A percentile compares a stretch with the other conserved stretches of the same genome.
These are phyloP conservation scores for Phalaenopsis aphrodite DNA, from an alignment of 106 monocot species.

Conservation along the genomic window DNA sequence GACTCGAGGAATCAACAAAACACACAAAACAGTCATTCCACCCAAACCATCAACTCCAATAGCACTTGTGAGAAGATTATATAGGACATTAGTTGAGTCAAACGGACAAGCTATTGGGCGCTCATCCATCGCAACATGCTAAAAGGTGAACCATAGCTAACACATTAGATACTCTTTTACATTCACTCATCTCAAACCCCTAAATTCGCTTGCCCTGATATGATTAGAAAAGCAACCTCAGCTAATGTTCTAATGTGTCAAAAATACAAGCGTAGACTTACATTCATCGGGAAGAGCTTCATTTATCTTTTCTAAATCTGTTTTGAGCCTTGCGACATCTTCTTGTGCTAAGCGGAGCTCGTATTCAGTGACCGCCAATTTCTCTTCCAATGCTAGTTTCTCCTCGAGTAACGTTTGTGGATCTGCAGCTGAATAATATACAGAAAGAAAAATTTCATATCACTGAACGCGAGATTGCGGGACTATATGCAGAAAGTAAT, in stretches of 20 bases:
- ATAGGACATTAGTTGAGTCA: neutral
- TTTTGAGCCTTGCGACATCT: conserved; percentile 70
- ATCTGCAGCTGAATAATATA: conserved; percentile 62
- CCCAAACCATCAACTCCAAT: neutral
- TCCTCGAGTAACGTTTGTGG: conserved; percentile 88
- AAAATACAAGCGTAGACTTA: conserved; percentile 1
- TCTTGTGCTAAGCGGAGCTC: conserved; percentile 92
- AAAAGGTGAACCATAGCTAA: neutral
- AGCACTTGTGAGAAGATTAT: neutral
- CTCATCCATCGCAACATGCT: neutral
- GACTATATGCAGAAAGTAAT: neutral
- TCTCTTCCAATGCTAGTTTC: conserved; percentile 64
- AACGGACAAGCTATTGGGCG: neutral
- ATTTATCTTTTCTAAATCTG: conserved; percentile 57
- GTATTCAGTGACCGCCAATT: conserved; percentile 83
- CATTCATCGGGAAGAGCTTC: conserved; percentile 26
- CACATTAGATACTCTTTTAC: neutral
- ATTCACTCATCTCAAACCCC: neutral
- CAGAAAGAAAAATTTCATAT: conserved; percentile 9
- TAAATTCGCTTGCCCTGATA: neutral
- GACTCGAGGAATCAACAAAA: neutral
- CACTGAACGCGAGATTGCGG: neutral
- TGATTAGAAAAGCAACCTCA: neutral
- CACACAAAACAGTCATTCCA: neutral
- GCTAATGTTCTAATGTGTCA: neutral